Evolutionary conservation across 345 rosid genomes (phyloP), one percentile per base, ranked within the genome.

Genomic region (Xanthoceras sorbifolium): DNA sequence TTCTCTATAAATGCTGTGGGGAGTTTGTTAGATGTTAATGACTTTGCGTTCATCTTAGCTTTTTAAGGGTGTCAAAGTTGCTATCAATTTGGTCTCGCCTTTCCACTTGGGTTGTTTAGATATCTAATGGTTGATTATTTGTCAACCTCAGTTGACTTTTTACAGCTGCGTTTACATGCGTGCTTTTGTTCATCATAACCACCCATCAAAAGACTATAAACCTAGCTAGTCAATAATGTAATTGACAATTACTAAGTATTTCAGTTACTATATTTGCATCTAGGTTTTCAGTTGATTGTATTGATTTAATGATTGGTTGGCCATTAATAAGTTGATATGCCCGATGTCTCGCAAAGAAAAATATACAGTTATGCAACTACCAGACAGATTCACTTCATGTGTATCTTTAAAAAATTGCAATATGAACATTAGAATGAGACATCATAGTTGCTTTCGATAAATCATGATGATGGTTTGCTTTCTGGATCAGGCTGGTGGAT

Each of bases 401-500:
- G 26, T 32, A 52, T 48, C 34, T 54, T 9, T 34, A 52, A 31
- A 18, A 36, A 28, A 18, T 61, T 28, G 26, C 50, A 77, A 71
- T 54, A 20, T 3, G 3, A 64, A 23, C 40, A 34, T 20, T 20
- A 44, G 14, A 23, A 23, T 40, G 11, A 59, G 2, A 26, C 40
- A 52, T 22, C 40, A 17, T 64, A 23, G 23, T 10, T n/a, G 0
- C 25, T 75, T 68, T 2, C 0, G 59, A 29, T 63, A 17, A 6
- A 4, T 28, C n/a, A 28, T 71, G 71, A 32, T 42, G 4, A 14
- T 65, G 32, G 23, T 23, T 76, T 55, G 70, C 31, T 32, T 54
- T 20, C 67, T 71, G 48, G 10, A 8, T 59, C 71, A 91, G 99
- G 99, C 83, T 1, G 99, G 99, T 42, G 99, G 99, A 22, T 93